Percentiles rank a stretch among this genome's conserved stretches.
These are phyloP conservation scores for Globisporangium mamillatum DNA, from an alignment of 352 stramenopile genomes.

Conservation along the genomic window DNA sequence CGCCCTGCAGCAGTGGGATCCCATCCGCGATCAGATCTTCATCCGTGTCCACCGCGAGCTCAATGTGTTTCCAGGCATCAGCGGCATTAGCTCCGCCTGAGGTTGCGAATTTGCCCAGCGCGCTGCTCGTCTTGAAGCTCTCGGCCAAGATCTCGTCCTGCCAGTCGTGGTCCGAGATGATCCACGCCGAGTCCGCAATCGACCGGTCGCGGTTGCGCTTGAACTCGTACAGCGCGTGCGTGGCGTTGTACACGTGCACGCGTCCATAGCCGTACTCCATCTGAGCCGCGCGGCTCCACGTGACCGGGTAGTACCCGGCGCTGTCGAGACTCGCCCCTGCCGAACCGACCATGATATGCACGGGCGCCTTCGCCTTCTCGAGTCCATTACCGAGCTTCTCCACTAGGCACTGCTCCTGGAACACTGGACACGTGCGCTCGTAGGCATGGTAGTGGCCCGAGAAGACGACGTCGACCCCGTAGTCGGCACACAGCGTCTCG, in stretches of 20 bases:
- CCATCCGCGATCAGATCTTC: constrained; percentile 1
- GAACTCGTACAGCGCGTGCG: background rate
- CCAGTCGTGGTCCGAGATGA: background rate
- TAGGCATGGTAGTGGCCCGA: background rate
- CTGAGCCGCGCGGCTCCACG: background rate
- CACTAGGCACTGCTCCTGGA: background rate
- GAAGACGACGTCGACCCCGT: background rate
- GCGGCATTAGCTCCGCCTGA: background rate
- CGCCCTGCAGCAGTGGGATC: background rate
- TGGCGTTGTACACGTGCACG: background rate
- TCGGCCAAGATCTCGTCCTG: constrained; percentile 2
- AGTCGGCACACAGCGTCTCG: background rate
- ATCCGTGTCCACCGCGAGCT: constrained; percentile 1
- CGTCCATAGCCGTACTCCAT: background rate
- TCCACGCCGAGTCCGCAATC: background rate
- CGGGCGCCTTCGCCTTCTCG: background rate
- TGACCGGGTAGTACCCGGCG: background rate
- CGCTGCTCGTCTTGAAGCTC: background rate
- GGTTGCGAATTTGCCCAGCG: background rate
- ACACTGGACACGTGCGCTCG: background rate
- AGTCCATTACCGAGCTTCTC: background rate
- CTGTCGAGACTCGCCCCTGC: background rate
- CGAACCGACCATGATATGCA: background rate
- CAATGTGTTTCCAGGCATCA: background rate
- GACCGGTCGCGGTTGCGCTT: background rate